Percentiles rank a stretch among this genome's conserved stretches.
phyloP scores from a whole-genome alignment of 2,329 filamentous ascomycete species.

The Neofusicoccum sp. region DNA sequence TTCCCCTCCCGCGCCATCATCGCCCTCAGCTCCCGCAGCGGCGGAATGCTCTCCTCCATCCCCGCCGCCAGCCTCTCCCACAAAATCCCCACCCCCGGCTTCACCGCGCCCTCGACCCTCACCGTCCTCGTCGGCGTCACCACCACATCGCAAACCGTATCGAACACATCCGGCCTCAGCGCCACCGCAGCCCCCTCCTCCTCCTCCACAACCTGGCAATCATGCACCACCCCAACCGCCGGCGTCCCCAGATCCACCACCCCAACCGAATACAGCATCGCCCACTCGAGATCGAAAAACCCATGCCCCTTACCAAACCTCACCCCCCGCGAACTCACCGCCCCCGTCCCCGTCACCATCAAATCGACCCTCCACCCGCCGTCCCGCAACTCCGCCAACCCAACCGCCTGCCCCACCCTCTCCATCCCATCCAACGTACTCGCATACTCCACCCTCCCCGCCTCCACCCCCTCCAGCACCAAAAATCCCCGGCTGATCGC shows the following conservation, averaged over 20 bases:
- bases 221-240: conserved; percentile 40
- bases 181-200: conserved; percentile 26
- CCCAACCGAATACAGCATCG: conserved; percentile 37
- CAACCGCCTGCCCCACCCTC: conserved; percentile 36
- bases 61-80: conserved; percentile 38
- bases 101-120: conserved; percentile 29
- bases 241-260: conserved; percentile 28
- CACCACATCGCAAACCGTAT: conserved; percentile 44
- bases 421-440: conserved; percentile 48
- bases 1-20: conserved; percentile 30
- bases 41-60: conserved; percentile 40
- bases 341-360: conserved; percentile 42
- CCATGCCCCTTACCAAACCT: conserved; percentile 43
- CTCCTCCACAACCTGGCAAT: conserved; percentile 42
- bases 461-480: conserved; percentile 31
- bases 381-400: conserved; percentile 36
- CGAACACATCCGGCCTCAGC: conserved; percentile 33
- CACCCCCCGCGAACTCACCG: conserved; percentile 40
- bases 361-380: conserved; percentile 31
- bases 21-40: conserved; percentile 35
- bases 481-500: conserved; percentile 44
- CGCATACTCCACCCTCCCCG: conserved; percentile 33
- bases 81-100: conserved; percentile 38
- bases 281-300: conserved; percentile 47
- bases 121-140: conserved; percentile 37